Conservation (phyloP, 164 flowering plant genomes). For the Vitis riparia region DNA sequence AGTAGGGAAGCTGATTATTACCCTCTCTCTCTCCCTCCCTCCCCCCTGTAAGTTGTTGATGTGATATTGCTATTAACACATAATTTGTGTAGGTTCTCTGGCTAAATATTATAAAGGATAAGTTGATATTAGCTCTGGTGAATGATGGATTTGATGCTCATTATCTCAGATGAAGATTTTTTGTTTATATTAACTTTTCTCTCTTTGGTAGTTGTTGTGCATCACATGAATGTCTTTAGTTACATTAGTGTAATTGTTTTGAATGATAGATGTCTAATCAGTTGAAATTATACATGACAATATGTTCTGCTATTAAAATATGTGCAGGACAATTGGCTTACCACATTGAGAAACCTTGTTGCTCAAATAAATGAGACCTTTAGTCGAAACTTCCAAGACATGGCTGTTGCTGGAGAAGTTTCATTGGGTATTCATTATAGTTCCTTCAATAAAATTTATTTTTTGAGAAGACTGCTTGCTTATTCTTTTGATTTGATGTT, state of each 20-base stretch:
- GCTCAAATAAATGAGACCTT: slow-evolving; percentile 82
- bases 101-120: not conserved
- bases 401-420: slow-evolving; percentile 99
- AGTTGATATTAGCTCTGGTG: not conserved
- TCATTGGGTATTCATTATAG: slow-evolving; percentile 51
- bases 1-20: not conserved
- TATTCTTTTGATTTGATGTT: slow-evolving; percentile 6
- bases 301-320: slow-evolving; percentile 9
- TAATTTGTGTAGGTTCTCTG: too few relatives aligned
- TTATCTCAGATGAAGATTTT: too few relatives aligned
- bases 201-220: not conserved
- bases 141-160: not conserved
- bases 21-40: not conserved
- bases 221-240: not conserved
- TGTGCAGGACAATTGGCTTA: slow-evolving; percentile 84
- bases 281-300: not conserved
- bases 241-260: not conserved
- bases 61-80: not conserved
- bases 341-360: slow-evolving; percentile 81
- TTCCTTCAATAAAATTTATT: not conserved
- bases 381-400: slow-evolving; percentile 83
- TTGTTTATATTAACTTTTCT: too few relatives aligned
- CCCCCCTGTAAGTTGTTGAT: too few relatives aligned
- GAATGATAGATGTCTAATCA: not conserved
- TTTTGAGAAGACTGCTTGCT: not conserved